phyloP scores from a whole-genome alignment of 164 flowering plant genomes.

The Cinnamomum micranthum region DNA sequence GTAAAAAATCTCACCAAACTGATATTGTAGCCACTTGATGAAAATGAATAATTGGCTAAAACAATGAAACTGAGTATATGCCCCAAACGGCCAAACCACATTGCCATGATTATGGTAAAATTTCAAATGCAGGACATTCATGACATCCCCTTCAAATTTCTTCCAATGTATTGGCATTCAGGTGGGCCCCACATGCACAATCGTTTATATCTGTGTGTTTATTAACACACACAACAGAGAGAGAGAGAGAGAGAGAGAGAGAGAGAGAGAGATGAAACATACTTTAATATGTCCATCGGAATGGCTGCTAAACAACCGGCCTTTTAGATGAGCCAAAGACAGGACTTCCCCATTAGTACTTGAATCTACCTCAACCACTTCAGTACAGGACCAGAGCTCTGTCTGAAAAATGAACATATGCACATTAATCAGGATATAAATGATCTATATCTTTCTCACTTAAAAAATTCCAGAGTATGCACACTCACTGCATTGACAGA shows the following conservation, averaged over 20 bases:
- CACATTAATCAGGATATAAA: neutral
- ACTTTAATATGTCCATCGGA: slow-evolving; percentile 81
- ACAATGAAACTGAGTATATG: too few species aligned
- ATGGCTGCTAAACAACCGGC: slow-evolving; percentile 58
- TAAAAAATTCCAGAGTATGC: neutral
- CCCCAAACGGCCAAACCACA: too few species aligned
- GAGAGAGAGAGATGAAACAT: neutral
- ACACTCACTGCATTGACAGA: slow-evolving; percentile 63
- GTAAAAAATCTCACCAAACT: too few species aligned
- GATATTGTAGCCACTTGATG: too few species aligned
- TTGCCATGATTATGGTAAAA: too few species aligned
- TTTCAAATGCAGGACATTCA: too few species aligned
- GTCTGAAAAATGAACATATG: slow-evolving; percentile 28
- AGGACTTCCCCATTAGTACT: slow-evolving; percentile 53
- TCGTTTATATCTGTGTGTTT: too few species aligned
- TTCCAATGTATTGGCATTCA: too few species aligned
- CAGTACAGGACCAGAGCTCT: slow-evolving; percentile 61
- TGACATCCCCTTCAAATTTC: too few species aligned
- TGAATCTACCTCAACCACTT: slow-evolving; percentile 44
- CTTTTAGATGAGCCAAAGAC: slow-evolving; percentile 45
- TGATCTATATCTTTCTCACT: neutral
- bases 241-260: slow-evolving; percentile 6
- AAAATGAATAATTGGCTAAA: too few species aligned
- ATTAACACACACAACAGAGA: neutral
- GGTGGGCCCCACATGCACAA: too few species aligned